phyloP scores from a whole-genome alignment of 805 yeast species.

The Tetrapisispora arboricola region DNA sequence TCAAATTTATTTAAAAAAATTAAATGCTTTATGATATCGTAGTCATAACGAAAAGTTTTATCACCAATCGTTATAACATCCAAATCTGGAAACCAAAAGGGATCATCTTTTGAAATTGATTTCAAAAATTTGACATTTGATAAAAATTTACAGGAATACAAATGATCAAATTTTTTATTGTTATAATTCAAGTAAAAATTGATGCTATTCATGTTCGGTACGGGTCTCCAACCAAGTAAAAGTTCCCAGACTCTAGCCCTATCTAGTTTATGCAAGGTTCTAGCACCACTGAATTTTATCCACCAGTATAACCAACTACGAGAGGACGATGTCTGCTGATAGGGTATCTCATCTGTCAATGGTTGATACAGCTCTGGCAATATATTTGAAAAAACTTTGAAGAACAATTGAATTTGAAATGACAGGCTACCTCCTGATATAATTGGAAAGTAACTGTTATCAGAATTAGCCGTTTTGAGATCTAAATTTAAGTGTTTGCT shows the following conservation, averaged over 20 bases:
- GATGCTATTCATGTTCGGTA: constrained; percentile 23
- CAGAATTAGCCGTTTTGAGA: constrained; percentile 2
- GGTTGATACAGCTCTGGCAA: constrained; percentile 70
- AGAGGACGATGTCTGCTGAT: constrained; percentile 39
- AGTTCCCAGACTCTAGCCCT: constrained; percentile 88
- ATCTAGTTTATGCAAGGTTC: constrained; percentile 70
- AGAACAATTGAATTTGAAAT: constrained; percentile 34
- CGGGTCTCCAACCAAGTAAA: constrained; percentile 64
- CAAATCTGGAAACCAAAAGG: constrained; percentile 31
- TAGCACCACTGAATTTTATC: constrained; percentile 84
- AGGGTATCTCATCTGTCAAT: constrained; percentile 69
- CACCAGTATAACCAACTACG: constrained; percentile 90
- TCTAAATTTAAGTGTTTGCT: constrained; percentile 1
- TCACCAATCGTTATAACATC: constrained; percentile 21
- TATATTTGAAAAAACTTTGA: constrained; percentile 48
- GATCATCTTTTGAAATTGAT: constrained; percentile 18
- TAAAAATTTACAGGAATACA: constrained; percentile 10
- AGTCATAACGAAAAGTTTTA: constrained; percentile 18
- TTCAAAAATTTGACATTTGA: constrained; percentile 2
- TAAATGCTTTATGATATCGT: constrained; percentile 23
- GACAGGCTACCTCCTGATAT: constrained; percentile 28
- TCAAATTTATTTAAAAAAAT: constrained; percentile 16
- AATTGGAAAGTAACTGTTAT: constrained; percentile 23
- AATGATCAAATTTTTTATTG: constrained; percentile 22
- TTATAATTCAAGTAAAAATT: constrained; percentile 29